phyloP scores from a whole-genome alignment of 116 monocot genomes.

The Papilionanthe hybrid region DNA sequence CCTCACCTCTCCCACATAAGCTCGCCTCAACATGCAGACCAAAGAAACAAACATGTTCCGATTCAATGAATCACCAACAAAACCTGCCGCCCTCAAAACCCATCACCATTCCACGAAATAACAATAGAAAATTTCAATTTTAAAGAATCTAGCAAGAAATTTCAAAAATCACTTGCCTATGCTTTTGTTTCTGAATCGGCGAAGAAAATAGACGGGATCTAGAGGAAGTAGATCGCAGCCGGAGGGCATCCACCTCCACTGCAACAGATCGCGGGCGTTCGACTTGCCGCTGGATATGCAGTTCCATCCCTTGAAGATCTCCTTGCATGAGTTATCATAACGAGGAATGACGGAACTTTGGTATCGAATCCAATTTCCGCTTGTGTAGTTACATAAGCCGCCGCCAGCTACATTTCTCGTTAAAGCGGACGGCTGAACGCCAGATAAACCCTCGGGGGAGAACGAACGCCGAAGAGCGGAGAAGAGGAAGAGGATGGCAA shows the following conservation, averaged over 20 bases:
- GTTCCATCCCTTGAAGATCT: slow-evolving; percentile 98
- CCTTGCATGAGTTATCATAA: slow-evolving; percentile 65
- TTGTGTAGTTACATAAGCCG: slow-evolving; percentile 53
- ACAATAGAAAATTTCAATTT: neutral
- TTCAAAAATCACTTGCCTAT: slow-evolving; percentile 34
- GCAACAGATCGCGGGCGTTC: slow-evolving; percentile 50
- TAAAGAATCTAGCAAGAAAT: neutral
- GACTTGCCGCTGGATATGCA: slow-evolving; percentile 54
- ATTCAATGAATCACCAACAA: slow-evolving; percentile 94
- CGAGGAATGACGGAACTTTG: slow-evolving; percentile 13
- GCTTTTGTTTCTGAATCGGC: slow-evolving; percentile 57
- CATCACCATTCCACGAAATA: neutral
- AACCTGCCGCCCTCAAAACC: slow-evolving; percentile 40
- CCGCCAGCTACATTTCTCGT: neutral
- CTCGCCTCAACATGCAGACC: slow-evolving; percentile 67
- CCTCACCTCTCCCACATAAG: slow-evolving; percentile 45
- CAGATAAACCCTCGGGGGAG: neutral
- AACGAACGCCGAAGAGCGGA: slow-evolving; percentile 3
- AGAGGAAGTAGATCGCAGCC: slow-evolving; percentile 54
- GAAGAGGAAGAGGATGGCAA: slow-evolving; percentile 20
- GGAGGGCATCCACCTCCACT: slow-evolving; percentile 75
- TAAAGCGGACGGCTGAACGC: neutral
- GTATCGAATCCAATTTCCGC: slow-evolving; percentile 51
- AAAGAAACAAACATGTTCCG: slow-evolving; percentile 94
- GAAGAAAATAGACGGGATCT: slow-evolving; percentile 58